Percentiles rank a stretch among this genome's conserved stretches.
These are phyloP conservation scores for Eimeria praecox DNA, from an alignment of 169 alveolate genomes.

Conservation along the genomic window DNA sequence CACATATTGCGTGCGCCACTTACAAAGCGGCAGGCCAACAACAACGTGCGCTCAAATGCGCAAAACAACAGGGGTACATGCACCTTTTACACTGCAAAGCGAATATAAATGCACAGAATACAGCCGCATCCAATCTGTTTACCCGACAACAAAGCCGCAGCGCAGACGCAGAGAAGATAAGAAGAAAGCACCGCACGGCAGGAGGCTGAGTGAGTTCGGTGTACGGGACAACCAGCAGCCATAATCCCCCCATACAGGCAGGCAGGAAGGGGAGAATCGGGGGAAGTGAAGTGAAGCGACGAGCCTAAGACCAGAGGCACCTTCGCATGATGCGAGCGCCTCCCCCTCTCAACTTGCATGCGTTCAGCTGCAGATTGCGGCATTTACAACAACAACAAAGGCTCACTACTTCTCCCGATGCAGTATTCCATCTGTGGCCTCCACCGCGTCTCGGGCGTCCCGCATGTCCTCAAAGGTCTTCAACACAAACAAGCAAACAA, in stretches of 20 bases:
- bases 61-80: neutral
- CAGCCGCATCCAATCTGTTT: conserved; percentile 63
- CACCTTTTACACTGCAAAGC: neutral
- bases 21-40: neutral
- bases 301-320: conserved; percentile 76
- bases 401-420: conserved; percentile 74
- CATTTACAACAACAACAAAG: neutral
- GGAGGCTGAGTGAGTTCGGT: conserved; percentile 4
- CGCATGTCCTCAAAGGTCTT: conserved; percentile 63
- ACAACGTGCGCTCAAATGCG: neutral
- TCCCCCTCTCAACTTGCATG: conserved; percentile 18
- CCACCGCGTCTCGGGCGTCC: conserved; percentile 69
- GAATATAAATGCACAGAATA: neutral
- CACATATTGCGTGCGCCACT: neutral
- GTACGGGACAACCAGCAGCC: neutral
- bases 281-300: conserved; percentile 46
- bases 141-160: conserved; percentile 74
- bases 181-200: conserved; percentile 50
- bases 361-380: neutral
- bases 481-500: neutral
- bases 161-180: conserved; percentile 71
- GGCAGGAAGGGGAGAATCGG: conserved; percentile 40
- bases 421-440: conserved; percentile 67
- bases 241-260: neutral
- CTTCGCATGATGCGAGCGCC: conserved; percentile 55